A percentile compares a stretch with the other conserved stretches of the same genome.
These are phyloP conservation scores for Mycena crocata DNA, from an alignment of 768 basidiomycete genomes.

Conservation along the genomic window DNA sequence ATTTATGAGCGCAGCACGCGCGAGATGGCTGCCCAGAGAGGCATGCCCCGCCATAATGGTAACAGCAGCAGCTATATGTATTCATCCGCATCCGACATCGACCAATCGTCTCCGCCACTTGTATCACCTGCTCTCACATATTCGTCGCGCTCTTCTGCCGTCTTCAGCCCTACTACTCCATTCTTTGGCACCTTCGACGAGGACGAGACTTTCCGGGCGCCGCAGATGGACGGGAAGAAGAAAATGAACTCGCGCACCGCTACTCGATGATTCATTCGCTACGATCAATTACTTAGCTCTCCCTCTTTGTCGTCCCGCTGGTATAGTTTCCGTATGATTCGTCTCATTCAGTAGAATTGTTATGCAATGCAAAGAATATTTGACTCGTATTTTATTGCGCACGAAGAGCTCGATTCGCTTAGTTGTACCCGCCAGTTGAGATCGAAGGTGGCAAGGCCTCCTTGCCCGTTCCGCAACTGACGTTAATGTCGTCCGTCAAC, in stretches of 20 bases:
- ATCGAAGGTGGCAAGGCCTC: slow-evolving; percentile 68
- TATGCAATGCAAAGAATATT: too few relatives aligned
- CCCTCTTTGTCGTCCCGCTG: background rate
- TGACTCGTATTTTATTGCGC: too few relatives aligned
- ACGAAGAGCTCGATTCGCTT: too few relatives aligned
- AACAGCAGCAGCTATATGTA: slow-evolving; percentile 7
- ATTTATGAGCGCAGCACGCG: slow-evolving; percentile 30
- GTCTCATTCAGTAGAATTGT: too few relatives aligned
- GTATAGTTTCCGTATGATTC: background rate
- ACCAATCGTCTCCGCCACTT: slow-evolving; percentile 61
- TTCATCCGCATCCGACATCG: slow-evolving; percentile 37
- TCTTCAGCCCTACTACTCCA: slow-evolving; percentile 77
- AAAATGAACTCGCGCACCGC: slow-evolving; percentile 24
- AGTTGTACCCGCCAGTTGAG: slow-evolving; percentile 71
- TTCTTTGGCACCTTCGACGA: slow-evolving; percentile 71
- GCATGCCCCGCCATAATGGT: slow-evolving; percentile 28
- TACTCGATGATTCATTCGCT: slow-evolving; percentile 23
- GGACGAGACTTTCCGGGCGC: slow-evolving; percentile 25
- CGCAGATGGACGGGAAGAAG: slow-evolving; percentile 26
- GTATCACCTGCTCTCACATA: slow-evolving; percentile 78
- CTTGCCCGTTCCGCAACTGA: slow-evolving; percentile 60
- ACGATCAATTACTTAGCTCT: slow-evolving; percentile 10
- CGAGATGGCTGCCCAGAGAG: slow-evolving; percentile 4
- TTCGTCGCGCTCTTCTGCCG: slow-evolving; percentile 69
- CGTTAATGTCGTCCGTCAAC: slow-evolving; percentile 63